Conservation (phyloP, 345 rosid species). For the Luvunga scandens region DNA sequence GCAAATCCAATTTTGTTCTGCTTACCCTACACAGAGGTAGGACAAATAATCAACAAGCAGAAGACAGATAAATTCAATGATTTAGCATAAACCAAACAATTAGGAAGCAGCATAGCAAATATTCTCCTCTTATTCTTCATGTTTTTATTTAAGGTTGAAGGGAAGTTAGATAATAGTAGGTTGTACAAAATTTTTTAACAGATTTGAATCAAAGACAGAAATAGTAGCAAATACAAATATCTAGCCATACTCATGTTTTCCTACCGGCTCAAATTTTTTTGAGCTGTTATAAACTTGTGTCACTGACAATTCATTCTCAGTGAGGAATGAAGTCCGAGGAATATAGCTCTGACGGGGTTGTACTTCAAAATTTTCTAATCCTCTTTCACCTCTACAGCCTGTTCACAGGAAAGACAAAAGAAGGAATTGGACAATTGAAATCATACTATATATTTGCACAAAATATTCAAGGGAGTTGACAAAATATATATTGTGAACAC, state of each 20-base stretch:
- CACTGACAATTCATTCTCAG: slow-evolving; percentile 15
- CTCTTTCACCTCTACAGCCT: slow-evolving; percentile 8
- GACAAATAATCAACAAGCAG: slow-evolving; percentile 5
- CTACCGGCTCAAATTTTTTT: slow-evolving; percentile 17
- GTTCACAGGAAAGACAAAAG: slow-evolving; percentile 1
- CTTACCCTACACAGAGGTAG: slow-evolving; percentile 13
- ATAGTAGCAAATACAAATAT: background rate
- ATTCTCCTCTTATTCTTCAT: background rate
- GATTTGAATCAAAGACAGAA: background rate
- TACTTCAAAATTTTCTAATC: background rate
- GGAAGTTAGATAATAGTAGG: slow-evolving; percentile 3
- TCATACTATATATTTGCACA: background rate
- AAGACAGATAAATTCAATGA: background rate
- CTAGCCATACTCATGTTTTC: background rate
- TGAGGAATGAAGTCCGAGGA: slow-evolving; percentile 4
- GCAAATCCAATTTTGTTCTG: slow-evolving; percentile 8
- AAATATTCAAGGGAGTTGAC: background rate
- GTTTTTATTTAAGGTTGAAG: background rate
- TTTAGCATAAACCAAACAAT: slow-evolving; percentile 2
- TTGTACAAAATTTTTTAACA: background rate
- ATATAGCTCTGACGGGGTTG: slow-evolving; percentile 17
- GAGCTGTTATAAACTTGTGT: slow-evolving; percentile 16
- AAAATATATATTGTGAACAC: background rate
- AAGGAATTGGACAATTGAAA: background rate
- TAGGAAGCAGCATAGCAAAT: background rate